These are phyloP conservation scores for Rosa hybrid DNA, from an alignment of 331 rosid genomes.

Conservation along the genomic window DNA sequence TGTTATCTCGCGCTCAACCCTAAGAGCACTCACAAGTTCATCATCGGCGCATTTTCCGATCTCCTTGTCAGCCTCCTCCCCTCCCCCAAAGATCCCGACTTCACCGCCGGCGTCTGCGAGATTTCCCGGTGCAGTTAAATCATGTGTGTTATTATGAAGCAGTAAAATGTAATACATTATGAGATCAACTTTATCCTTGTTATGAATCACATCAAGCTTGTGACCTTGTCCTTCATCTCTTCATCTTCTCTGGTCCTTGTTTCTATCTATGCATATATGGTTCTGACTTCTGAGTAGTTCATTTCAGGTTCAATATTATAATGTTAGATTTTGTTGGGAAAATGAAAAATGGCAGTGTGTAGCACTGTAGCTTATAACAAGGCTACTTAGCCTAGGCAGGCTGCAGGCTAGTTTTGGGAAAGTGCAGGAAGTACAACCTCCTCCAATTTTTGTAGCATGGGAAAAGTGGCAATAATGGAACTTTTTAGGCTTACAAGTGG, in stretches of 20 bases:
- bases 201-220: neutral
- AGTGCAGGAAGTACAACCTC: neutral
- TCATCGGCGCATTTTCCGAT: constrained; percentile 77
- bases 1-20: constrained; percentile 87
- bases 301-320: neutral
- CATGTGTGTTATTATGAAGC: neutral
- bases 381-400: neutral
- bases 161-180: neutral
- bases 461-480: neutral
- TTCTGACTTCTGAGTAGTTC: neutral
- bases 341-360: neutral
- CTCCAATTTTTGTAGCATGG: neutral
- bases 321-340: neutral
- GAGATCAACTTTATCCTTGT: neutral
- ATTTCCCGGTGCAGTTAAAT: constrained; percentile 17
- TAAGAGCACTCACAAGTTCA: constrained; percentile 73
- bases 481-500: neutral
- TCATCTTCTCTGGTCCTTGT: neutral
- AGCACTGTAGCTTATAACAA: neutral
- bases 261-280: neutral
- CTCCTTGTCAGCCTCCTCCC: constrained; percentile 59
- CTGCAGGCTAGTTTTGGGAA: neutral
- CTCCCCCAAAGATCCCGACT: constrained; percentile 15
- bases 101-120: constrained; percentile 15
- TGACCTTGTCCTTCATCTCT: neutral